These are phyloP conservation scores for Aquilaria yunnanensis DNA, from an alignment of 345 rosid species.

Conservation along the genomic window DNA sequence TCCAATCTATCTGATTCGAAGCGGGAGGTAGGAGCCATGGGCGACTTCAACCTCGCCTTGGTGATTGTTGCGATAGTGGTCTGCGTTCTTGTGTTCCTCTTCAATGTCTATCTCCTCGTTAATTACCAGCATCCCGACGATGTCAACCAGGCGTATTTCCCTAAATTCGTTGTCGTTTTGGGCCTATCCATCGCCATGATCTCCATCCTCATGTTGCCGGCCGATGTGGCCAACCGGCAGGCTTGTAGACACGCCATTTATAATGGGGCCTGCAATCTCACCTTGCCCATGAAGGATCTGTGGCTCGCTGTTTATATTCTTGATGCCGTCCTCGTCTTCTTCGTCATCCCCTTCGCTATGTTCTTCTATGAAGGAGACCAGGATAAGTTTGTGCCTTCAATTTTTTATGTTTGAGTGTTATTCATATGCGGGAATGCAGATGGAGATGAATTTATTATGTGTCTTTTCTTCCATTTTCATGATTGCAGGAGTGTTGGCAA, in stretches of 20 bases:
- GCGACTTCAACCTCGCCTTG: slow-evolving; percentile 99
- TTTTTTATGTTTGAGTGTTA: background rate
- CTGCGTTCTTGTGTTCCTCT: slow-evolving; percentile 77
- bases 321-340: slow-evolving; percentile 90
- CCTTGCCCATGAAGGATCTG: slow-evolving; percentile 96
- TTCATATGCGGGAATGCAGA: background rate
- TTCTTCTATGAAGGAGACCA: slow-evolving; percentile 98
- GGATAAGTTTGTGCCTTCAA: slow-evolving; percentile 68
- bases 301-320: slow-evolving; percentile 85
- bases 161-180: slow-evolving; percentile 92
- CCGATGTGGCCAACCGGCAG: slow-evolving; percentile 98
- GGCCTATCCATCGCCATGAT: slow-evolving; percentile 83
- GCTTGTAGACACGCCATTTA: slow-evolving; percentile 91
- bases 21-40: slow-evolving; percentile 47
- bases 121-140: slow-evolving; percentile 99
- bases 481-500: slow-evolving; percentile 68
- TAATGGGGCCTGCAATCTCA: slow-evolving; percentile 89
- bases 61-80: slow-evolving; percentile 91
- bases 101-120: slow-evolving; percentile 92
- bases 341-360: slow-evolving; percentile 94
- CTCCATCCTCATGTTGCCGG: slow-evolving; percentile 96
- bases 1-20: slow-evolving; percentile 21
- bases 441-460: background rate
- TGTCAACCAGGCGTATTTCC: slow-evolving; percentile 96
- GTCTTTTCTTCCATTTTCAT: background rate